Evolutionary conservation across 495 filamentous ascomycete genomes (phyloP).

Genomic region (Recurvomyces mirabilis): DNA sequence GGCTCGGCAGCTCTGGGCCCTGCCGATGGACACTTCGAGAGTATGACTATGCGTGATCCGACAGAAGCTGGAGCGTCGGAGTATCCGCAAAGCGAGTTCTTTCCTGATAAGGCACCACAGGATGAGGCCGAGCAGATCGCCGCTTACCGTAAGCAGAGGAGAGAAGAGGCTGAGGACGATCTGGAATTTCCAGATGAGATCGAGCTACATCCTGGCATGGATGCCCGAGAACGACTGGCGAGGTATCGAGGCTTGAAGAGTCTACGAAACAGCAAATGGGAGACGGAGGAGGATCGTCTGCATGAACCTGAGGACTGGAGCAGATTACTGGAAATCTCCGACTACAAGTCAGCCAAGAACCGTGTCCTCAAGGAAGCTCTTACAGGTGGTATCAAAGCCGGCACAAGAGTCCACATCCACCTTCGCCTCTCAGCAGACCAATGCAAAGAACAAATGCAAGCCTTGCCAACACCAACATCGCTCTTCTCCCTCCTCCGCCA

Average conservation of each 20-base stretch:
- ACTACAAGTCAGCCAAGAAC: slow-evolving; percentile 74
- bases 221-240: slow-evolving; percentile 72
- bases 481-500: slow-evolving; percentile 82
- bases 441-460: slow-evolving; percentile 47
- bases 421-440: slow-evolving; percentile 37
- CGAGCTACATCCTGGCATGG: slow-evolving; percentile 77
- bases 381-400: slow-evolving; percentile 71
- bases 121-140: slow-evolving; percentile 71
- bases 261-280: slow-evolving; percentile 74
- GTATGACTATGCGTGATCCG: slow-evolving; percentile 39
- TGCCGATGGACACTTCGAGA: slow-evolving; percentile 55
- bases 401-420: slow-evolving; percentile 69
- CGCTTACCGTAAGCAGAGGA: slow-evolving; percentile 64
- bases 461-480: slow-evolving; percentile 44
- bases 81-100: slow-evolving; percentile 83
- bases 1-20: slow-evolving; percentile 44
- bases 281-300: slow-evolving; percentile 71
- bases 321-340: slow-evolving; percentile 65
- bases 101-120: slow-evolving; percentile 74
- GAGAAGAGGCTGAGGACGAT: slow-evolving; percentile 73
- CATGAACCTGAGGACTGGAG: slow-evolving; percentile 84
- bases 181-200: slow-evolving; percentile 95
- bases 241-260: slow-evolving; percentile 86
- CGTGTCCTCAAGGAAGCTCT: slow-evolving; percentile 66
- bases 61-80: slow-evolving; percentile 76